Base-by-base conservation (phyloP, 306 rosid genomes). In the Benincasa hispida region DNA sequence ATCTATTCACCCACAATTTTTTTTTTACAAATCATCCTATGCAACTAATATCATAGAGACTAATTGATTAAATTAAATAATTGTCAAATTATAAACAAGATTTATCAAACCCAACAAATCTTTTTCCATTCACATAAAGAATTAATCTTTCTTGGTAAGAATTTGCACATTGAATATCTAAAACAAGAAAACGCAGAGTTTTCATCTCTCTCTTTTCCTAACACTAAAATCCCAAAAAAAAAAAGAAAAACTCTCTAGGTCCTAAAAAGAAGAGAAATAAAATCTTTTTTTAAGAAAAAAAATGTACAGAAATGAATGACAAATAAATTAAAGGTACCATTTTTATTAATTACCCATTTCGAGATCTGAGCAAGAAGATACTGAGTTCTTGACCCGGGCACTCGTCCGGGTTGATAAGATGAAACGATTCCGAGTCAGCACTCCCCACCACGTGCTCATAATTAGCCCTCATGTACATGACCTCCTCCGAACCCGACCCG, bases 401-500 rank as follows among this genome's bases (percentile, higher is more conserved):
- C 87, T 89, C 93, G 84, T 89, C 97, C 72, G 95, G 97, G 91
- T 89, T 94, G 6, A 94, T 87, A 24, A 94, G 96, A 27, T 94
- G 96, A 76, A 94, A 92, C 22, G 99, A 92, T 80, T 94, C 97
- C 39, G 92, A 89, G 76, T 92, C 97, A 0, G 85, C 91, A 51
- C 85, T 84, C 5, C 98, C 98, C 25, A 94, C 90, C 30, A 94
- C 94, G 83, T 94, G 97, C 76, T 94, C 98, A 41, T 86, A 94
- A 70, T 91, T 90, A 1, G 93, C 93, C 66, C 97, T 83, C 97
- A 93, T 93, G 54, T 89, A 91, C 96, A 90, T 86, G 4, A 89
- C 80, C 69, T 88, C 97, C 65, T 91, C 98, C 27, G 88, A 76
- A 3, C 61, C 87, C 17, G 83, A 66, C 54, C 63, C 88, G 75